A percentile compares a stretch with the other conserved stretches of the same genome.
Evolutionary conservation across 129 eudicot species (phyloP).

Genomic region (Dittrichia graveolens): DNA sequence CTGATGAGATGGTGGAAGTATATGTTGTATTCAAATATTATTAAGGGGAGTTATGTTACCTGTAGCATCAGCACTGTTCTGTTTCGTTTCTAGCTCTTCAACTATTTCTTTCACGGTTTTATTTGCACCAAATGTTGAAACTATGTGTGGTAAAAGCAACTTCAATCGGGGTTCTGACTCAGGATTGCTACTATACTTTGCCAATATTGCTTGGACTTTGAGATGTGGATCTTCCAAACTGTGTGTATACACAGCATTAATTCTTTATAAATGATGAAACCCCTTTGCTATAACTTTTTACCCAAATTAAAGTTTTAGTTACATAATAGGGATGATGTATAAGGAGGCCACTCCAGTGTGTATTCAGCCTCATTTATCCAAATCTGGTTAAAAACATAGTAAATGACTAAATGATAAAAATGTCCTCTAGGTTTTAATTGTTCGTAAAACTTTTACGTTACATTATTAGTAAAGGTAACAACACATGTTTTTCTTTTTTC

Average conservation of each 20-base stretch:
- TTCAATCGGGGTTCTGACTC: conserved; percentile 69
- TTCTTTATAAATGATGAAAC: conserved; percentile 6
- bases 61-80: conserved; percentile 53
- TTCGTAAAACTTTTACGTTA: too few species aligned
- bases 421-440: too few species aligned
- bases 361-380: too few species aligned
- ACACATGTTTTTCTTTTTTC: too few species aligned
- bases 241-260: neutral
- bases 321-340: neutral
- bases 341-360: too few species aligned
- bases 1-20: too few species aligned
- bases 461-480: too few species aligned
- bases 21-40: conserved; percentile 4
- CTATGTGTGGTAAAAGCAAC: conserved; percentile 72
- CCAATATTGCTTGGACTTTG: conserved; percentile 54
- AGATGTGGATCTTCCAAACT: conserved; percentile 76
- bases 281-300: neutral
- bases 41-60: conserved; percentile 40
- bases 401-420: too few species aligned
- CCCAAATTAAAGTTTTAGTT: neutral
- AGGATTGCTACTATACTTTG: conserved; percentile 57
- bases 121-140: conserved; percentile 62
- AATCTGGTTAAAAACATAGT: too few species aligned
- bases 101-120: conserved; percentile 63
- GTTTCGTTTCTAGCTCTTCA: conserved; percentile 65